A percentile compares a stretch with the other conserved stretches of the same genome.
Conservation (phyloP, 768 basidiomycete genomes). For the Kwoniella bestiolae region DNA sequence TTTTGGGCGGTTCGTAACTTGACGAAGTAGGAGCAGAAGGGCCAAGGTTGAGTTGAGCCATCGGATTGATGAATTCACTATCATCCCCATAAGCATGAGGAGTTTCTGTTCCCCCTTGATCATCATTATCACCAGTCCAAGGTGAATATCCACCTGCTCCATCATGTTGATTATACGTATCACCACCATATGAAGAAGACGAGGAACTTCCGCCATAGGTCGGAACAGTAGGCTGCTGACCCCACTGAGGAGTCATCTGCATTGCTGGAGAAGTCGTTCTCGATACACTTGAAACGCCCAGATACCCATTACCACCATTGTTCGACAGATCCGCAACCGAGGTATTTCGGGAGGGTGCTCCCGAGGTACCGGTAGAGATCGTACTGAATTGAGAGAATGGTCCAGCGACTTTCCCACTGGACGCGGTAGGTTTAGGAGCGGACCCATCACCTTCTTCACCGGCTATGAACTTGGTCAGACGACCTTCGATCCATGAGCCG, state of each 20-base stretch:
- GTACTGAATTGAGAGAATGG: slow-evolving; percentile 93
- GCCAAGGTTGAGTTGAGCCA: slow-evolving; percentile 43
- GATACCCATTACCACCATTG: slow-evolving; percentile 21
- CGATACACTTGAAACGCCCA: slow-evolving; percentile 19
- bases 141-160: slow-evolving; percentile 8
- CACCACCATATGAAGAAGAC: slow-evolving; percentile 24
- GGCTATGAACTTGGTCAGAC: slow-evolving; percentile 91
- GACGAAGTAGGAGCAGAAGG: background rate
- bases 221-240: slow-evolving; percentile 62
- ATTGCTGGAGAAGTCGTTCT: slow-evolving; percentile 53
- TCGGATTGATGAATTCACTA: slow-evolving; percentile 49
- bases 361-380: slow-evolving; percentile 69
- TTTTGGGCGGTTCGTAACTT: slow-evolving; percentile 22
- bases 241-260: slow-evolving; percentile 63
- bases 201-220: slow-evolving; percentile 8
- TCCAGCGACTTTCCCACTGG: slow-evolving; percentile 59
- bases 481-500: slow-evolving; percentile 87
- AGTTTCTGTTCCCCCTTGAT: slow-evolving; percentile 10
- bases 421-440: slow-evolving; percentile 59
- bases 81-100: slow-evolving; percentile 21
- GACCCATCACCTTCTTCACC: slow-evolving; percentile 69
- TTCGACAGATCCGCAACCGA: slow-evolving; percentile 43
- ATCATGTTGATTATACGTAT: slow-evolving; percentile 17
- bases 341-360: slow-evolving; percentile 40
- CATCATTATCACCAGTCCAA: slow-evolving; percentile 7